Conservation (phyloP, 2,329 filamentous ascomycete genomes). For the Rachicladosporium sp. region DNA sequence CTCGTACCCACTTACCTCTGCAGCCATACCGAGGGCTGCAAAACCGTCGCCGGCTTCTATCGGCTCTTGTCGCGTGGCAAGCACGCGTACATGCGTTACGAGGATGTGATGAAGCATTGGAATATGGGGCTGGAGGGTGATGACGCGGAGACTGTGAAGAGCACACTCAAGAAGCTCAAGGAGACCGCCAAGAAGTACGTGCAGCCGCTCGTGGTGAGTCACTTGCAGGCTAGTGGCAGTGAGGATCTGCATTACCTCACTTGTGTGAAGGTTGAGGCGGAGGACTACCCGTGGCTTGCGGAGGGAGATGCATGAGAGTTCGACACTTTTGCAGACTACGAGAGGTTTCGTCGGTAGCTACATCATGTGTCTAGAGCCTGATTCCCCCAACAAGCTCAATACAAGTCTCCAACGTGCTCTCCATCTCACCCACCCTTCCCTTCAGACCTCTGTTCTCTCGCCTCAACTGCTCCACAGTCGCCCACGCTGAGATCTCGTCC, state of each 20-base stretch:
- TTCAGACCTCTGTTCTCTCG: conserved; percentile 44
- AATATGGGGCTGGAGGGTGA: neutral
- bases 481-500: conserved; percentile 37
- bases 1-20: conserved; percentile 4
- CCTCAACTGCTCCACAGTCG: conserved; percentile 38
- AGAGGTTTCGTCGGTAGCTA: no score
- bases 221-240: conserved; percentile 4
- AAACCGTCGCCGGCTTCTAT: conserved; percentile 16
- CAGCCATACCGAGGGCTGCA: conserved; percentile 1
- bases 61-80: conserved; percentile 18
- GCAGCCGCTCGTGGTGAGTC: conserved; percentile 16
- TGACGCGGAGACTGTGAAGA: conserved; percentile 5
- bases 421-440: conserved; percentile 39
- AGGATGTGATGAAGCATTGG: conserved; percentile 13
- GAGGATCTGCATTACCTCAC: conserved; percentile 23
- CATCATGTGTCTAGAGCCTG: neutral
- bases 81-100: conserved; percentile 18
- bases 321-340: no score
- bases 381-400: conserved; percentile 35
- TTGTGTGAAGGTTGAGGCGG: conserved; percentile 18
- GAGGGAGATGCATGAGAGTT: no score
- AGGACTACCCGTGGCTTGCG: conserved; percentile 21
- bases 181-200: conserved; percentile 19
- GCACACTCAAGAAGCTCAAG: conserved; percentile 17
- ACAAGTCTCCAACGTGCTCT: conserved; percentile 43